These are phyloP conservation scores for Escallonia rubra DNA, from an alignment of 129 eudicot genomes.

Conservation along the genomic window DNA sequence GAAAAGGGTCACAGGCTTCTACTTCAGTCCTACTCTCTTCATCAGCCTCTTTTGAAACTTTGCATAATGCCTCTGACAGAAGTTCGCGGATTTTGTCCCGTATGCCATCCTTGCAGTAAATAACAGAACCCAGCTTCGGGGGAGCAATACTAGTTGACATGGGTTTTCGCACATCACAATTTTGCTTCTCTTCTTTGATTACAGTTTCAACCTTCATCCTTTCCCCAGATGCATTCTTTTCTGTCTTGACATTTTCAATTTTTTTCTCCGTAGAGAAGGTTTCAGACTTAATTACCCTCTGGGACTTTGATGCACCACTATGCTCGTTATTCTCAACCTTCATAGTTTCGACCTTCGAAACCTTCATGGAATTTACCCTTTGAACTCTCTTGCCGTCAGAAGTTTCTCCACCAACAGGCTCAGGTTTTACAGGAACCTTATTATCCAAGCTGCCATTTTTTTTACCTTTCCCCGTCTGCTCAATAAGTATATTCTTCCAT, in stretches of 20 bases:
- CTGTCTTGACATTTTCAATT: conserved; percentile 27
- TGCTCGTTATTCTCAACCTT: conserved; percentile 27
- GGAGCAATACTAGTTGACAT: conserved; percentile 25
- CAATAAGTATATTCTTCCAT: conserved; percentile 79
- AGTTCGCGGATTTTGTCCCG: conserved; percentile 79
- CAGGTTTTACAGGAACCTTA: conserved; percentile 28
- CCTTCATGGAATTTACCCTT: conserved; percentile 40
- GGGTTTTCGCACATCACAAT: conserved; percentile 11
- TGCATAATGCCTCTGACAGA: conserved; percentile 70
- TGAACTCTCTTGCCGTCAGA: conserved; percentile 20
- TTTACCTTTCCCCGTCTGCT: conserved; percentile 56
- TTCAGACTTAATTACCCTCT: conserved; percentile 18
- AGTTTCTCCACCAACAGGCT: conserved; percentile 14
- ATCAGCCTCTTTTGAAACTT: conserved; percentile 56
- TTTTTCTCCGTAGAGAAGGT: conserved; percentile 22
- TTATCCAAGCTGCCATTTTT: conserved; percentile 40
- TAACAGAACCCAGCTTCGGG: conserved; percentile 66
- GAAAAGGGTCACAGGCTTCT: conserved; percentile 58
- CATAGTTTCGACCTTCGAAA: conserved; percentile 29
- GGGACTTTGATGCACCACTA: conserved; percentile 19
- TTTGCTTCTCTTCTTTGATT: conserved; percentile 32
- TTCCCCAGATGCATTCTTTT: conserved; percentile 30
- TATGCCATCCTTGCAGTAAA: conserved; percentile 50
- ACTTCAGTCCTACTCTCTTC: conserved; percentile 51
- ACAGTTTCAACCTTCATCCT: conserved; percentile 21